A percentile compares a stretch with the other conserved stretches of the same genome.
Evolutionary conservation across 495 filamentous ascomycete species (phyloP).

Genomic region (Aspergillus olivimuriae): DNA sequence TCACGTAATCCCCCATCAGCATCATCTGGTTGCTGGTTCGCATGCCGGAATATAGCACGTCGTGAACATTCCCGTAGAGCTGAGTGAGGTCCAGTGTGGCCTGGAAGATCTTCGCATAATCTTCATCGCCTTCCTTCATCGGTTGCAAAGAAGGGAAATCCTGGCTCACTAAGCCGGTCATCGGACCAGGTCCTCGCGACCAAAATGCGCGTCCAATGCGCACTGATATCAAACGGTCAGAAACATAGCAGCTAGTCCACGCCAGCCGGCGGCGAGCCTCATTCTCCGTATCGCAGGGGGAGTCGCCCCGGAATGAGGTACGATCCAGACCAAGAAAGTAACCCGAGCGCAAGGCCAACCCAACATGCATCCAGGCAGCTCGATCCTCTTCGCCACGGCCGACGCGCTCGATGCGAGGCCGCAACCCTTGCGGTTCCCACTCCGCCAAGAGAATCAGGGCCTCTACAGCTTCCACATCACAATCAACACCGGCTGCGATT

Average conservation of each 20-base stretch:
- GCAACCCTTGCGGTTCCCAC: slow-evolving; percentile 56
- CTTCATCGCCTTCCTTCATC: slow-evolving; percentile 45
- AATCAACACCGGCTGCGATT: slow-evolving; percentile 53
- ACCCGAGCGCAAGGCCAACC: slow-evolving; percentile 55
- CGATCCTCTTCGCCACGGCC: slow-evolving; percentile 61
- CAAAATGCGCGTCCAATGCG: slow-evolving; percentile 59
- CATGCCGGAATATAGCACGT: slow-evolving; percentile 59
- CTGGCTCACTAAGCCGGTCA: slow-evolving; percentile 52
- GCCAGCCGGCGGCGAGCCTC: slow-evolving; percentile 52
- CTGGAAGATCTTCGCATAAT: slow-evolving; percentile 57
- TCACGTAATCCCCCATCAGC: slow-evolving; percentile 59
- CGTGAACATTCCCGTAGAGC: slow-evolving; percentile 62
- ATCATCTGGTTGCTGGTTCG: slow-evolving; percentile 59
- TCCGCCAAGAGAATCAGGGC: slow-evolving; percentile 56
- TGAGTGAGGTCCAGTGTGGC: slow-evolving; percentile 58
- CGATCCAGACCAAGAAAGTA: slow-evolving; percentile 57
- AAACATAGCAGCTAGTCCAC: slow-evolving; percentile 60
- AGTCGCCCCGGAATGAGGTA: slow-evolving; percentile 46
- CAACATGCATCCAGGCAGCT: slow-evolving; percentile 64
- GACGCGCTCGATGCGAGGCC: slow-evolving; percentile 44
- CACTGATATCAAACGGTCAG: slow-evolving; percentile 59
- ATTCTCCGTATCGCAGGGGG: slow-evolving; percentile 40
- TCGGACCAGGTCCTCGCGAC: slow-evolving; percentile 57
- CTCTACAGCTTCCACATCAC: slow-evolving; percentile 59
- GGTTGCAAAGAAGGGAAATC: slow-evolving; percentile 58